These are phyloP conservation scores for Striga asiatica DNA, from an alignment of 257 asterid genomes.

Conservation along the genomic window DNA sequence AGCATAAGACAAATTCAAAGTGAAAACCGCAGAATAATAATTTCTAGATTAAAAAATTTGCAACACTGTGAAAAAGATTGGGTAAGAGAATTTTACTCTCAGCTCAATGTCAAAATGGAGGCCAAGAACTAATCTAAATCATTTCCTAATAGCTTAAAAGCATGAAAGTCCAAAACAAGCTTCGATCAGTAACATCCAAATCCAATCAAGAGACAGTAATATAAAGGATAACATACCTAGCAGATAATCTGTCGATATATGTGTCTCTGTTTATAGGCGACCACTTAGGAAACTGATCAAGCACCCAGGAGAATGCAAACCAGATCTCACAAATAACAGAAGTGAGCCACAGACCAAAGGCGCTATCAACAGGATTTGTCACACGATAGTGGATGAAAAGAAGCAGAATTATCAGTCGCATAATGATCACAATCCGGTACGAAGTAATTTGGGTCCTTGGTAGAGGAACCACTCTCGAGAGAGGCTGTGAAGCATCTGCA, in stretches of 20 bases:
- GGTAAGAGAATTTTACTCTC: neutral
- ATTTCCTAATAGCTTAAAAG: neutral
- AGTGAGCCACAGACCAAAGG: slow-evolving; percentile 80
- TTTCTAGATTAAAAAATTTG: neutral
- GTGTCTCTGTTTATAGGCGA: slow-evolving; percentile 76
- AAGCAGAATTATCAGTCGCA: slow-evolving; percentile 62
- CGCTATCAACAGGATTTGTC: slow-evolving; percentile 88
- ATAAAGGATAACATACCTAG: slow-evolving; percentile 37
- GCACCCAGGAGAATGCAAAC: slow-evolving; percentile 93
- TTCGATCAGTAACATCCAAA: neutral
- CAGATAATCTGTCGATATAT: slow-evolving; percentile 64
- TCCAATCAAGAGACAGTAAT: neutral
- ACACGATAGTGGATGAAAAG: slow-evolving; percentile 87
- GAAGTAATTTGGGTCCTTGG: slow-evolving; percentile 63
- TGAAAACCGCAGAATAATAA: too few relatives aligned
- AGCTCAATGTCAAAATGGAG: neutral
- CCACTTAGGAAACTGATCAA: slow-evolving; percentile 99
- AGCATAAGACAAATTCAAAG: too few relatives aligned
- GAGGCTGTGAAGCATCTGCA: slow-evolving; percentile 63
- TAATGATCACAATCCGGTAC: slow-evolving; percentile 64
- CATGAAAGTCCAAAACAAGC: neutral
- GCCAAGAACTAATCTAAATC: neutral
- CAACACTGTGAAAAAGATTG: neutral
- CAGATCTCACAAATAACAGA: slow-evolving; percentile 96
- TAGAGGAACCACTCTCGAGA: slow-evolving; percentile 58